Conservation (phyloP, 371 early-diverging fungal genomes). For the Conidiobolus incongruus region DNA sequence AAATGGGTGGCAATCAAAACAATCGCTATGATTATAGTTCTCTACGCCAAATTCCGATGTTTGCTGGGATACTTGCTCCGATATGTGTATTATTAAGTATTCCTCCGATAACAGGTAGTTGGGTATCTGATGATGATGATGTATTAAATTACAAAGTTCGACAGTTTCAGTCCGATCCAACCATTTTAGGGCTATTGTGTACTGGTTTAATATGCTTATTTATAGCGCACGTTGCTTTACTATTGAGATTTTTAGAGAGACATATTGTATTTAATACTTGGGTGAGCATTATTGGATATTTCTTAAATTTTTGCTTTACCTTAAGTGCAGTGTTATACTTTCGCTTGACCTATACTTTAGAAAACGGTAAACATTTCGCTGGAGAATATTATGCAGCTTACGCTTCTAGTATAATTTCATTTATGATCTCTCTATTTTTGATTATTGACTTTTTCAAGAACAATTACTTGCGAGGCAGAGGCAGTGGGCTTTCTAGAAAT, state of each 20-base stretch:
- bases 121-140: background rate
- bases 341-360: background rate
- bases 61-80: slow-evolving; percentile 1
- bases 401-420: background rate
- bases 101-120: slow-evolving; percentile 2
- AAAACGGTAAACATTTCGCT: background rate
- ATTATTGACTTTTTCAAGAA: slow-evolving; percentile 2
- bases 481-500: slow-evolving; percentile 2
- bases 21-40: no score
- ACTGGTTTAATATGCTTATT: background rate
- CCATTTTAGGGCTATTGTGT: background rate
- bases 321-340: background rate
- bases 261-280: slow-evolving; percentile 1
- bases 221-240: background rate
- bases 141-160: no score
- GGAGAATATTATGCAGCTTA: background rate
- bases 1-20: no score
- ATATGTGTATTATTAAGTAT: background rate
- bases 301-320: background rate
- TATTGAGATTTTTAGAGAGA: slow-evolving; percentile 1
- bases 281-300: background rate
- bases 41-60: background rate
- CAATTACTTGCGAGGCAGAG: background rate
- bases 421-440: background rate
- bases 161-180: background rate